phyloP scores from a whole-genome alignment of 1,284 basidiomycete species.

The Heliocybe sulcata region DNA sequence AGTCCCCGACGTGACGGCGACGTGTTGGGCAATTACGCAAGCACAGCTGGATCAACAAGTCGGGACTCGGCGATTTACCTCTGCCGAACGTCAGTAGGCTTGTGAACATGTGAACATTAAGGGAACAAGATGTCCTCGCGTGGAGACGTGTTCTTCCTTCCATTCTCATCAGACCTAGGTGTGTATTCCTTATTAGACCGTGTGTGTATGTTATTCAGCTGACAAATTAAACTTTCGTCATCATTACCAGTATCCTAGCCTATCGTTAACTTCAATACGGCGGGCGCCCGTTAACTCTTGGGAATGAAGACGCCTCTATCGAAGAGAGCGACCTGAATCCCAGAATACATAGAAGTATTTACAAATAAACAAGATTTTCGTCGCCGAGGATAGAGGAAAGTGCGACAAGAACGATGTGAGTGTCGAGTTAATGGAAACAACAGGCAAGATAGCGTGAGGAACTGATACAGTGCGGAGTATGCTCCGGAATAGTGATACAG shows the following conservation, averaged over 20 bases:
- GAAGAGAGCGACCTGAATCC: background rate
- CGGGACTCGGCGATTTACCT: background rate
- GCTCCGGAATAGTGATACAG: background rate
- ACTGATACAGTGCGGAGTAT: slow-evolving; percentile 1
- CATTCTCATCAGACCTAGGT: background rate
- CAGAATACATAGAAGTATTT: slow-evolving; percentile 2
- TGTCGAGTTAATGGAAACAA: background rate
- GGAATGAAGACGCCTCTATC: background rate
- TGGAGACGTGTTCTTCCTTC: background rate
- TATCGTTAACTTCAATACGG: background rate
- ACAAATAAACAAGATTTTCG: slow-evolving; percentile 2
- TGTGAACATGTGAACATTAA: background rate
- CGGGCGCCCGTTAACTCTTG: background rate
- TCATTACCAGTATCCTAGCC: background rate
- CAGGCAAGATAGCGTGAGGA: background rate
- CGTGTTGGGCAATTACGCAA: background rate
- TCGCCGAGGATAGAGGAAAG: background rate
- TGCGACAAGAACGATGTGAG: background rate
- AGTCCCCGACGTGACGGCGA: background rate
- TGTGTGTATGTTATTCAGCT: background rate
- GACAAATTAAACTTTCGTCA: background rate
- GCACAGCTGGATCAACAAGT: background rate
- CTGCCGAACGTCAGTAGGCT: background rate
- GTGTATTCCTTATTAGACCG: no score
- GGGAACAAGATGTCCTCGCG: background rate